Percentiles rank a stretch among this genome's conserved stretches.
Conservation (phyloP, 1,139 yeast genomes). For the Suhomyces choctaworum region DNA sequence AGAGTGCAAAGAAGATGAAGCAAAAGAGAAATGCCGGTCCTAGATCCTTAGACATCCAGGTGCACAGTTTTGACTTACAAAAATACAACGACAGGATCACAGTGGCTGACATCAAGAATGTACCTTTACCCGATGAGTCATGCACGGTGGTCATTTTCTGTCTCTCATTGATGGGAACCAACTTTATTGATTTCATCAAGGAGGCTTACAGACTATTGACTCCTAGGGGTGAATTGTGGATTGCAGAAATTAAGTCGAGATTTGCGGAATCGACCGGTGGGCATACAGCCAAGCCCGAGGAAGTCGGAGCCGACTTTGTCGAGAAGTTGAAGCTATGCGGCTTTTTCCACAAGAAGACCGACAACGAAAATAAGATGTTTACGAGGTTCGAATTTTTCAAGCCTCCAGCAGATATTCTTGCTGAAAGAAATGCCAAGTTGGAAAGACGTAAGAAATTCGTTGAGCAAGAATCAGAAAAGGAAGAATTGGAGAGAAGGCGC, state of each 20-base stretch:
- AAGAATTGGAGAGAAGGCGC: constrained; percentile 57
- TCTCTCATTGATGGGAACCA: constrained; percentile 95
- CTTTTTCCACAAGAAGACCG: constrained; percentile 85
- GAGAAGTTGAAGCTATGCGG: constrained; percentile 75
- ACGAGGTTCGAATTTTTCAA: constrained; percentile 91
- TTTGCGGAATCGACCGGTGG: constrained; percentile 55
- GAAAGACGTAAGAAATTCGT: constrained; percentile 69
- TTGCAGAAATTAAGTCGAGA: constrained; percentile 93
- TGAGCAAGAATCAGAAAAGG: constrained; percentile 65
- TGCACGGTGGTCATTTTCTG: constrained; percentile 88
- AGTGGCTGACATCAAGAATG: constrained; percentile 91
- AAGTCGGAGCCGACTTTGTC: constrained; percentile 71
- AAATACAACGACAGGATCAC: constrained; percentile 85
- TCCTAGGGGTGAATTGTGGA: constrained; percentile 95
- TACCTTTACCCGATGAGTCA: constrained; percentile 77
- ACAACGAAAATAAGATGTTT: constrained; percentile 88
- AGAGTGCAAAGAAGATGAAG: constrained; percentile 27
- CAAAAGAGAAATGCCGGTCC: constrained; percentile 25
- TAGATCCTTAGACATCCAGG: constrained; percentile 51
- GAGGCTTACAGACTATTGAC: constrained; percentile 88
- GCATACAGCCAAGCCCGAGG: constrained; percentile 30
- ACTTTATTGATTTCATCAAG: constrained; percentile 82
- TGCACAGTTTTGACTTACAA: constrained; percentile 88
- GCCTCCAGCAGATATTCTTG: constrained; percentile 70
- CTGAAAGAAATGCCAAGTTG: constrained; percentile 63